Percentiles rank a stretch among this genome's conserved stretches.
phyloP scores from a whole-genome alignment of 768 basidiomycete genomes.

The Phylloporus arenicola region DNA sequence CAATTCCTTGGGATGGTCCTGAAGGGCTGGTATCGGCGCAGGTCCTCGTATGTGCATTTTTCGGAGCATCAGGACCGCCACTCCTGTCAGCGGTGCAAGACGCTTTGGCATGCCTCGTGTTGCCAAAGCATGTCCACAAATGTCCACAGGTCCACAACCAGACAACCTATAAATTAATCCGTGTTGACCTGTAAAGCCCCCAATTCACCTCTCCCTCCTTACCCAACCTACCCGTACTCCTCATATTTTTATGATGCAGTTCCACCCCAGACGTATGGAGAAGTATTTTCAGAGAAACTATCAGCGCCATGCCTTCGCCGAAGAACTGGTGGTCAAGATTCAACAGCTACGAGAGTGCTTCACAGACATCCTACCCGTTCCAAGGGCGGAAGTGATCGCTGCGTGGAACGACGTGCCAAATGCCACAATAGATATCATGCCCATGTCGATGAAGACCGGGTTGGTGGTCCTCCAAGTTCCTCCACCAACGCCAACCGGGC shows the following conservation, averaged over 20 bases:
- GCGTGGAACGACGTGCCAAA: slow-evolving; percentile 28
- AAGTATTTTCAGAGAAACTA: slow-evolving; percentile 12
- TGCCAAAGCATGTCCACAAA: slow-evolving; percentile 20
- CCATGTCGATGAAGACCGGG: slow-evolving; percentile 6
- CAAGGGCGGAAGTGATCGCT: slow-evolving; percentile 13
- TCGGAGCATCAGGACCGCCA: slow-evolving; percentile 8
- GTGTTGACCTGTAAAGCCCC: neutral
- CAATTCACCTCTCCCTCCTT: neutral
- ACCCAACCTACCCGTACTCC: neutral
- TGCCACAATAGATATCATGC: slow-evolving; percentile 5
- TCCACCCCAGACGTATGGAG: slow-evolving; percentile 1
- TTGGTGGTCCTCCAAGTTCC: slow-evolving; percentile 8
- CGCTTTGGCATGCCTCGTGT: slow-evolving; percentile 25
- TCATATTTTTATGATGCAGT: slow-evolving; percentile 4
- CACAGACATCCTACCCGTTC: slow-evolving; percentile 12
- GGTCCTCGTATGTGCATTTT: neutral
- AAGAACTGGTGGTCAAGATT: slow-evolving; percentile 12
- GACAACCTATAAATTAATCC: slow-evolving; percentile 15
- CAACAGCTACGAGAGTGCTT: slow-evolving; percentile 20
- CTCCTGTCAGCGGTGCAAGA: slow-evolving; percentile 5
- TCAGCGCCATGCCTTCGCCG: slow-evolving; percentile 4
- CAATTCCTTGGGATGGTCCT: neutral
- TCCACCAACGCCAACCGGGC: slow-evolving; percentile 17
- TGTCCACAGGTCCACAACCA: slow-evolving; percentile 23
- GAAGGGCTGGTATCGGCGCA: neutral